Base-by-base conservation (phyloP, 345 rosid species). In the Hibiscus trionum region DNA sequence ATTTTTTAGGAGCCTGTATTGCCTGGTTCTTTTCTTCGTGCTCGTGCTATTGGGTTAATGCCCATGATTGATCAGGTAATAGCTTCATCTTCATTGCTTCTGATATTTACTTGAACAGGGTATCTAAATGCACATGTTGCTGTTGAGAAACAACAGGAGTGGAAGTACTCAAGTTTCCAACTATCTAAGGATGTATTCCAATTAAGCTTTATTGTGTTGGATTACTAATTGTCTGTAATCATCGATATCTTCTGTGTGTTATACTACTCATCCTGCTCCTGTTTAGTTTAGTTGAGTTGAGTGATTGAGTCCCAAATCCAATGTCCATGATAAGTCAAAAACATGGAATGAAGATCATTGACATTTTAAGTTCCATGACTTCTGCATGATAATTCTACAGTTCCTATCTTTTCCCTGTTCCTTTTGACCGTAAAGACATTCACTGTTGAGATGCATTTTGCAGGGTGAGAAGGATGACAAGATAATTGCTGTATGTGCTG, bases 391-490 rank as follows among this genome's bases (percentile, higher is more conserved):
- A 33, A 0, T 33, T 33, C 37, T 33, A 33, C 37, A 58, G 47
- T 44, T 42, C 16, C 42, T 12, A 9, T 1, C 50, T 24, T 72
- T 24, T 16, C 19, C 21, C 65, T 47, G 7, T 16, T 46, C 17
- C 29, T 16, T 26, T 29, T 61, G 16, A 56, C n/a, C n/a, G 42
- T 24, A 5, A 7, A 49, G 57, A 27, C 31, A 26, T 60, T 60
- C 27, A 60, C 1, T 27, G 8, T 59, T 49, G 65, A 61, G 55
- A 60, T 1, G 37, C 19, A 15, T 61, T 57, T 74, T 80, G 74
- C 84, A 91, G 98, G 98, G 98, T 69, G 99, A 92, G 72, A 92
- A 93, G 79, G 98, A 95, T 80, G 97, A 95, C 87, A 95, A 95
- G 81, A 93, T 95, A 37, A 93, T 95, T 55, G 98, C 99, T 55